Conservation (phyloP, 2,329 filamentous ascomycete genomes). For the Colletotrichum liaoningense region DNA sequence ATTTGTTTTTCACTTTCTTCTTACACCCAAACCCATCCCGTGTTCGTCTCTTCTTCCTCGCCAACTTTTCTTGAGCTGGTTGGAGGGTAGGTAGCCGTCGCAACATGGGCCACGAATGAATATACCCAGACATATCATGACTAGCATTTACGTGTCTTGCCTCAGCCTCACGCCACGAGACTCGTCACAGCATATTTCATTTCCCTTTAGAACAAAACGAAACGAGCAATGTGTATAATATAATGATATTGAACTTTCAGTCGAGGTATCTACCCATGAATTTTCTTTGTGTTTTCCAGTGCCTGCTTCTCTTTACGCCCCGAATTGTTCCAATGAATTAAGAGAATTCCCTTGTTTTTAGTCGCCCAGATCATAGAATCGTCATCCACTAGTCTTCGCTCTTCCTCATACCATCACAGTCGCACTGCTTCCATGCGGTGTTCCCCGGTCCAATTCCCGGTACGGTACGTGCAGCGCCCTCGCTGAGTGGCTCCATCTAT, state of each 20-base stretch:
- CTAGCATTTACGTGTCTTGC: slow-evolving; percentile 12
- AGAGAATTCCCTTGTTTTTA: slow-evolving; percentile 6
- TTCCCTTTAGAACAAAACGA: background rate
- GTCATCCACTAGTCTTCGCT: background rate
- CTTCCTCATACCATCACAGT: background rate
- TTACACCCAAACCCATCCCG: background rate
- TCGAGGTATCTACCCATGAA: slow-evolving; percentile 27
- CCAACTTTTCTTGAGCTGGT: background rate
- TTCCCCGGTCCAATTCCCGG: background rate
- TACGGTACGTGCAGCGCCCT: background rate
- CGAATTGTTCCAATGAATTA: slow-evolving; percentile 7
- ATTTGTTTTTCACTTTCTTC: background rate
- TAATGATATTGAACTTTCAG: slow-evolving; percentile 17
- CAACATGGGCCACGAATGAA: slow-evolving; percentile 29
- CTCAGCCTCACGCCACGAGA: background rate
- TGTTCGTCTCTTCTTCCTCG: background rate
- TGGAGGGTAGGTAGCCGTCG: slow-evolving; percentile 2
- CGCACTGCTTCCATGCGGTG: background rate
- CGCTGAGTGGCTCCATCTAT: slow-evolving; percentile 41
- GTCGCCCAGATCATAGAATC: slow-evolving; percentile 15
- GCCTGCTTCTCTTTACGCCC: slow-evolving; percentile 28
- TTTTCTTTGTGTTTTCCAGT: slow-evolving; percentile 1
- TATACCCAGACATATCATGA: slow-evolving; percentile 35
- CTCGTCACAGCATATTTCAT: background rate
- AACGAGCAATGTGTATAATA: slow-evolving; percentile 1